Percentiles rank a stretch among this genome's conserved stretches.
Evolutionary conservation across 2,329 filamentous ascomycete species (phyloP).

Genomic region (Chrysoporthe cubensis): DNA sequence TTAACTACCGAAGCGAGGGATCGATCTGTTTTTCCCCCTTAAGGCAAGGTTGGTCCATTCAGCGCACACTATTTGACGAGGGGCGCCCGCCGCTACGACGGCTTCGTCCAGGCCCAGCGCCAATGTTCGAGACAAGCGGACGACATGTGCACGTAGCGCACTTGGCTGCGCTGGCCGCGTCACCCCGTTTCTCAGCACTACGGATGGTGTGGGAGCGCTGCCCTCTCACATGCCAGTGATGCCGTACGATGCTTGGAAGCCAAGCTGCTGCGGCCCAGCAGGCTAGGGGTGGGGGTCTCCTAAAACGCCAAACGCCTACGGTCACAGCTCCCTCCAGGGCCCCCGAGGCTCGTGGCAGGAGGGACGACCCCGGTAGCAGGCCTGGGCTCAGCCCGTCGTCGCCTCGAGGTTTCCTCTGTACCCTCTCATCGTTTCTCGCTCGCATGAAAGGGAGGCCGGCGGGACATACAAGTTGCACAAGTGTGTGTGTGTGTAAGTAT

Average conservation of each 20-base stretch:
- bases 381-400: no score
- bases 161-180: slow-evolving; percentile 6
- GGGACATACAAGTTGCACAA: not conserved
- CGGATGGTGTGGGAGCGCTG: not conserved
- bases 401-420: not conserved
- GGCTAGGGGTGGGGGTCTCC: not conserved
- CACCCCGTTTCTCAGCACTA: not conserved
- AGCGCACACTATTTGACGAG: not conserved
- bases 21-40: no score
- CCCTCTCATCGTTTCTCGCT: not conserved
- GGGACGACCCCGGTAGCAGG: not conserved
- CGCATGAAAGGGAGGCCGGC: not conserved
- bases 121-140: slow-evolving; percentile 1
- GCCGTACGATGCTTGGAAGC: not conserved
- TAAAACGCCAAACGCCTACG: not conserved
- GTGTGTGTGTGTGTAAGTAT: not conserved
- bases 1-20: no score
- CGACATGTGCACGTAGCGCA: no score
- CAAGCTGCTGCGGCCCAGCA: not conserved
- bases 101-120: not conserved
- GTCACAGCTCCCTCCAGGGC: not conserved
- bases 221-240: not conserved
- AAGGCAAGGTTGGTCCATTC: no score
- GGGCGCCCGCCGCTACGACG: no score
- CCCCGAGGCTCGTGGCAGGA: not conserved